Evolutionary conservation across 495 filamentous ascomycete genomes (phyloP), one percentile per base, ranked within the genome.

Genomic region (Hypoxylon intermedium): DNA sequence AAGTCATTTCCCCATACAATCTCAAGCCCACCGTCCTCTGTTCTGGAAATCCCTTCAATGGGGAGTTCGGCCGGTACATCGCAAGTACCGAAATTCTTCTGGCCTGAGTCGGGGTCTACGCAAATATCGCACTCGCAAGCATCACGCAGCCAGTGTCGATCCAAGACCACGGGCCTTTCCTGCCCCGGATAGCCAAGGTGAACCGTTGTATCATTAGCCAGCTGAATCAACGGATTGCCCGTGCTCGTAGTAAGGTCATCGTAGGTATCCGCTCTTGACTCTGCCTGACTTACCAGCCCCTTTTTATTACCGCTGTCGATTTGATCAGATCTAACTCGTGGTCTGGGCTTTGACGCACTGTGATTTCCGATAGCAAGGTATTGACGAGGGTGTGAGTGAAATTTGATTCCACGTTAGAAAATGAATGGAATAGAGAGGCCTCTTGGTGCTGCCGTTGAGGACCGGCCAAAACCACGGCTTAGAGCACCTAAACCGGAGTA

Each of bases 41-140:
- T 60, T 1, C 63, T 1, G 4, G 68, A 13, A 4, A 77, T 63
- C 6, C 60, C 45, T 7, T 59, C 48, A 2, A 84, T 71, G 11
- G 54, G 24, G 42, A 92, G 83, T 11, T 76, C 21, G 2, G 60
- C 5, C 0, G 89, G 87, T 20, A 97, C 87, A 31, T 95, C 88
- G 37, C 77, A 76, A 0, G 88, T 89, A 19, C 87, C 80, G 73
- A 93, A 93, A 26, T 81, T 84, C 72, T 93, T 93, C 68, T 98
- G 93, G 50, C 85, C 88, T 0, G 91, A 92, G 50, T 88, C 82
- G 1, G 83, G 82, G 71, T 96, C 86, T 34, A 93, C 81, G 72
- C 93, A 97, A 3, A 18, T 60, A 2, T 79, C 68, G 64, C 93
- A 97, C 34, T 77, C 64, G 71, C 93, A 98, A 33, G 82, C 67